Base-by-base conservation (phyloP, 1,284 basidiomycete genomes). In the Xerocomus cyaneibrunnescens region DNA sequence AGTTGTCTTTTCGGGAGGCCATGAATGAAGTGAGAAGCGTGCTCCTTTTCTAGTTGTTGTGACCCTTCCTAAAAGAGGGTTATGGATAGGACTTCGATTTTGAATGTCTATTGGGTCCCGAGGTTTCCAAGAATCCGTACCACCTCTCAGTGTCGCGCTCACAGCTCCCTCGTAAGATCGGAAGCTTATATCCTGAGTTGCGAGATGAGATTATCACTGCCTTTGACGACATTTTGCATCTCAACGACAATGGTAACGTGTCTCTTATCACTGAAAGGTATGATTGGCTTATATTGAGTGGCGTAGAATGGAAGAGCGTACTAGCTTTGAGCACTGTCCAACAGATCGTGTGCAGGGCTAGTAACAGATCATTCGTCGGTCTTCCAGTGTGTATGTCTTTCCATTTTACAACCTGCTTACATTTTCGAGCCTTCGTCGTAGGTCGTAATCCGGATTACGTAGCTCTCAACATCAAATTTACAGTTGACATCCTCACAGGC, bases 381-480 rank as follows among this genome's bases (percentile, higher is more conserved):
- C 56, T 69, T n/a, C 73, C 73, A 7, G 39, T 72, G 10, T 75
- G 73, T 73, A 51, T 7, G 13, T 31, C 6, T 63, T 35, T 44
- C 19, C 6, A 4, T 5, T 14, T 23, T 32, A 8, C 34, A 2
- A 13, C 25, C 8, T 28, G 17, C 16, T 17, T 14, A 8, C 27
- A 7, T 31, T 43, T 35, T 27, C 35, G 27, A 32, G 8, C 27
- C 13, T 23, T n/a, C 7, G 19, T 19, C 19, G 5, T 41, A 77
- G 77, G 77, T 57, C 65, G 73, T 23, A 49, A 77, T 43, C 57
- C 57, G 10, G 73, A 71, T 19, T 76, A 65, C 46, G 62, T 35
- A 10, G 13, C 31, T 14, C 31, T 32, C 31, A 32, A 32, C 16
- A n/a, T 32, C 14, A 12, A 32, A n/a, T 32, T 27, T 27, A 27